Conservation (phyloP, 2,329 filamentous ascomycete genomes). For the Trichoderma sp. region DNA sequence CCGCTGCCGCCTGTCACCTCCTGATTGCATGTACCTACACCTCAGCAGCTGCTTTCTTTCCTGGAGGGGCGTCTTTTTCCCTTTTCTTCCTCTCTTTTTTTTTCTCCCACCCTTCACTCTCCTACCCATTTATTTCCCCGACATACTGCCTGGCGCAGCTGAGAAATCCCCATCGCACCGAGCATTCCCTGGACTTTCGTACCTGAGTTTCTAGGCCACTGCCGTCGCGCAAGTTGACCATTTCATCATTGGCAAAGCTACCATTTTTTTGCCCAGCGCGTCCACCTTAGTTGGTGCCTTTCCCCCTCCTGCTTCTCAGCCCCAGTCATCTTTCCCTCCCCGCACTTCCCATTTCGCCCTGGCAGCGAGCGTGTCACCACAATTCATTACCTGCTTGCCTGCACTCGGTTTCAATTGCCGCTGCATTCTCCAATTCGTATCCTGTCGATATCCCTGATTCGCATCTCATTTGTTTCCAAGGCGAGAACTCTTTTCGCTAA, state of each 20-base stretch:
- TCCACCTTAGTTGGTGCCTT: conserved; percentile 16
- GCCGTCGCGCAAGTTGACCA: conserved; percentile 3
- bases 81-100: not conserved
- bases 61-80: conserved; percentile 11
- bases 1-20: conserved; percentile 19
- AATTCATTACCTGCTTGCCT: conserved; percentile 1
- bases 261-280: conserved; percentile 15
- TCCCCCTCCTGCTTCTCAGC: conserved; percentile 18
- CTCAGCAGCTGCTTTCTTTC: conserved; percentile 22
- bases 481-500: conserved; percentile 16
- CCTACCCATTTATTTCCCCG: conserved; percentile 6
- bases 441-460: not conserved
- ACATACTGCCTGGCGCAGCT: conserved; percentile 34
- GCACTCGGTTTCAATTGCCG: conserved; percentile 5
- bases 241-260: conserved; percentile 20
- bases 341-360: conserved; percentile 22
- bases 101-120: not conserved
- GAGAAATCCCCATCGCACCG: not conserved
- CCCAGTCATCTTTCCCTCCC: conserved; percentile 20
- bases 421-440: conserved; percentile 3
- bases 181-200: not conserved
- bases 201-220: not conserved
- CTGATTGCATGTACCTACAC: conserved; percentile 31
- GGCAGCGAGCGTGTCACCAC: conserved; percentile 21
- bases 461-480: not conserved